A percentile compares a stretch with the other conserved stretches of the same genome.
Evolutionary conservation across 169 alveolate genomes (phyloP).

Genomic region (Toxoplasma gondii): DNA sequence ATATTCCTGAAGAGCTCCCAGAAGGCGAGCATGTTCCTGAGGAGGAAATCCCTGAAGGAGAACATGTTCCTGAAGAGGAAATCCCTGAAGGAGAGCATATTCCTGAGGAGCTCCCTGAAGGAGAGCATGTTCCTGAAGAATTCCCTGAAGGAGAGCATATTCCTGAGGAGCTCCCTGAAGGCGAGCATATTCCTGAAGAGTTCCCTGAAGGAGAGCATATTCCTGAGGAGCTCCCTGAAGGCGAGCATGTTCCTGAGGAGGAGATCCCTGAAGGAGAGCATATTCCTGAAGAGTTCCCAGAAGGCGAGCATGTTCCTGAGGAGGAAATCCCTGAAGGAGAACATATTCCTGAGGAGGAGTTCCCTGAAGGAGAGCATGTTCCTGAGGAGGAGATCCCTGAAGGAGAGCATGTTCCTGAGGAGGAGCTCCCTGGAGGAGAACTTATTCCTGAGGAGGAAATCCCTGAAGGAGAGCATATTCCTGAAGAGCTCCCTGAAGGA

Average conservation of each 20-base stretch:
- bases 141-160: no score
- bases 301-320: background rate
- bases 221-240: background rate
- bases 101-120: no score
- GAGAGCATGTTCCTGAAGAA: no score
- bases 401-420: background rate
- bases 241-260: background rate
- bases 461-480: background rate
- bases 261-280: background rate
- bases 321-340: background rate
- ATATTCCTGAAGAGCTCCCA: no score
- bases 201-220: background rate
- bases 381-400: background rate
- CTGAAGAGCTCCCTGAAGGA: background rate
- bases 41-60: no score
- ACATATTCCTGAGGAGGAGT: background rate
- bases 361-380: background rate
- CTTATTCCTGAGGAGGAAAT: background rate
- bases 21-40: no score
- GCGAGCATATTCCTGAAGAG: background rate
- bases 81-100: no score
- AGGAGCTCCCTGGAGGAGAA: background rate
- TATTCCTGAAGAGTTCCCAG: background rate
- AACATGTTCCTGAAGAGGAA: no score
- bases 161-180: no score